Evolutionary conservation across 495 filamentous ascomycete species (phyloP).

Genomic region (Chaetomidium leptoderma): DNA sequence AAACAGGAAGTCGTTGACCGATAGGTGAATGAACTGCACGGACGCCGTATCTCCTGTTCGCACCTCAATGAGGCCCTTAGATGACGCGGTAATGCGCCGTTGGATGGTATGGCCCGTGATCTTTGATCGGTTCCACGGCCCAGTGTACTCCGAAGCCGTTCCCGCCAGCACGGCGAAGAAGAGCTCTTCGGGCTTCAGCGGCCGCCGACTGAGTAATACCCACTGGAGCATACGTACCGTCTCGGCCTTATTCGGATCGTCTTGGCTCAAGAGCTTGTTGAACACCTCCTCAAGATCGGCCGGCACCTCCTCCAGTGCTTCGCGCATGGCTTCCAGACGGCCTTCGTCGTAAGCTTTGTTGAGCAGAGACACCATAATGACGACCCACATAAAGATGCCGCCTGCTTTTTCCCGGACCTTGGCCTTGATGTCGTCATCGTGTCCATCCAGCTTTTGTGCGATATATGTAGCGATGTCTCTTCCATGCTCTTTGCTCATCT

Average conservation of each 20-base stretch:
- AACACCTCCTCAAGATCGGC: constrained; percentile 30
- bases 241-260: not conserved
- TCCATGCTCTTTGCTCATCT: not conserved
- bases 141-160: constrained; percentile 4
- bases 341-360: constrained; percentile 29
- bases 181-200: constrained; percentile 1
- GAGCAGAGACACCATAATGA: constrained; percentile 41
- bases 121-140: constrained; percentile 14
- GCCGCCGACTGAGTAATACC: not conserved
- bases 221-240: not conserved
- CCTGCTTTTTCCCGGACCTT: constrained; percentile 37
- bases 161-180: not conserved
- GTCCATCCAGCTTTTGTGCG: not conserved
- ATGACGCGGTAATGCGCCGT: constrained; percentile 14
- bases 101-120: constrained; percentile 12
- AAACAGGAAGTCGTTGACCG: constrained; percentile 33
- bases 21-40: constrained; percentile 42
- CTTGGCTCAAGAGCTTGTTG: not conserved
- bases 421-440: constrained; percentile 25
- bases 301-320: constrained; percentile 14
- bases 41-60: constrained; percentile 24
- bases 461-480: not conserved
- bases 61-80: constrained; percentile 35
- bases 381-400: constrained; percentile 47
- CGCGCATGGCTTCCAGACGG: constrained; percentile 23